Evolutionary conservation across 1,284 basidiomycete species (phyloP).

Genomic region (Fomitopsis betulina): DNA sequence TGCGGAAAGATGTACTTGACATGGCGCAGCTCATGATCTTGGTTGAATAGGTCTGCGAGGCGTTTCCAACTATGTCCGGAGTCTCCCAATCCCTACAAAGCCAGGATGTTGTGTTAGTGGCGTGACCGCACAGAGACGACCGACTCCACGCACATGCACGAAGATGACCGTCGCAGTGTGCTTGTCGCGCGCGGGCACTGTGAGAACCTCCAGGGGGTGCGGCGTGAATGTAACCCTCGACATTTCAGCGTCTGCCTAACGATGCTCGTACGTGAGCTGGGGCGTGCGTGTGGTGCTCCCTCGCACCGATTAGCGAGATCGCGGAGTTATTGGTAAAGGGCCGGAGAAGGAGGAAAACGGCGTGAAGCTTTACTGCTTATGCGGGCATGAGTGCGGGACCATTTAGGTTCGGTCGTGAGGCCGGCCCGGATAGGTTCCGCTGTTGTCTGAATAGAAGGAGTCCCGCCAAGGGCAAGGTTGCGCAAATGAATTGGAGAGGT

Average conservation of each 20-base stretch:
- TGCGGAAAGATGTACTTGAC: conserved; percentile 84
- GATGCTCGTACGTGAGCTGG: neutral
- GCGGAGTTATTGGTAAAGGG: neutral
- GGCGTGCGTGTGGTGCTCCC: neutral
- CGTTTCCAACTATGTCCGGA: conserved; percentile 75
- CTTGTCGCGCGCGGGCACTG: conserved; percentile 49
- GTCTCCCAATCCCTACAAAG: conserved; percentile 66
- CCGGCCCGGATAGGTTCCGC: no score
- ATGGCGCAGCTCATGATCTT: conserved; percentile 52
- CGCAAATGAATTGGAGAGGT: no score
- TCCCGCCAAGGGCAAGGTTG: no score
- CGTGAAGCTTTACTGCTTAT: neutral
- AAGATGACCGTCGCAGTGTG: conserved; percentile 89
- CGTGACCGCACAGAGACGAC: neutral
- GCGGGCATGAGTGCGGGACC: neutral
- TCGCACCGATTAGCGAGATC: neutral
- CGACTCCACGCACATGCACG: conserved; percentile 60
- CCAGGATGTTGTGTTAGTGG: neutral
- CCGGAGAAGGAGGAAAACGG: conserved; percentile 7
- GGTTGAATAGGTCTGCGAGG: conserved; percentile 61
- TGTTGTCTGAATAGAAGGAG: no score
- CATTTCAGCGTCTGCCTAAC: neutral
- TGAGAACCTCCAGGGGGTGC: conserved; percentile 41
- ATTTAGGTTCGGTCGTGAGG: neutral
- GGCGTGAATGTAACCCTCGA: neutral